Evolutionary conservation across 495 filamentous ascomycete genomes (phyloP), one percentile per base, ranked within the genome.

Genomic region (Tuber borchii): DNA sequence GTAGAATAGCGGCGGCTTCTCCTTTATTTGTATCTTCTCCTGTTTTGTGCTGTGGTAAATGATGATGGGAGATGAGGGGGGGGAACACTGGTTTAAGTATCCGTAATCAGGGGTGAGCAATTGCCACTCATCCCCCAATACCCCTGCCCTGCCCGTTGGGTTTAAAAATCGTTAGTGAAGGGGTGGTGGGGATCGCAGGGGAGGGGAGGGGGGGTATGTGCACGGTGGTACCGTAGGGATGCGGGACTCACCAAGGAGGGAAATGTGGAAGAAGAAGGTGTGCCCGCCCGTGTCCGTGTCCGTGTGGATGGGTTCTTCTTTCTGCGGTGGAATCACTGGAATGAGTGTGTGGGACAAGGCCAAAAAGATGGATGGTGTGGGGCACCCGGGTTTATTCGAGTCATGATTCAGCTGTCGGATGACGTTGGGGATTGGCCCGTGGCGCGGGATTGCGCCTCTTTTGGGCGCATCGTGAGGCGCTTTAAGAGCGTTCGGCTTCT

Each of bases 321-420:
- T 65, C 16, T 19, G 26, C 14, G 56, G 26, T 65, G 26, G 56
- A 65, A 34, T 65, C n/a, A n/a, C n/a, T n/a, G n/a, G 26, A 65
- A 26, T 65, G 56, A 26, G 56, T 37, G 34, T 37, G 34, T 65
- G 26, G 56, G 56, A 65, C 56, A 65, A 34, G 56, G 56, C 56
- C 26, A 65, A 65, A 26, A 65, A 12, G 56, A 31, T 16, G 26
- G 56, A 65, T 65, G 56, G 26, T 65, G 56, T 31, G 56, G 56
- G 26, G 56, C 56, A 65, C 56, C 56, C 56, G 56, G 56, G 56
- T 65, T 65, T 14, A 6, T 65, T 74, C 76, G 77, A 79, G 77
- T 79, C 76, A 79, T 74, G 75, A 48, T 78, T 78, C 74, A 78
- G 73, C 72, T 79, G 77, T 42, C 46, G 56, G 46, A 74, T 73